Conservation (phyloP, 148 eudicot genomes). For the Persicaria tinctoria region DNA sequence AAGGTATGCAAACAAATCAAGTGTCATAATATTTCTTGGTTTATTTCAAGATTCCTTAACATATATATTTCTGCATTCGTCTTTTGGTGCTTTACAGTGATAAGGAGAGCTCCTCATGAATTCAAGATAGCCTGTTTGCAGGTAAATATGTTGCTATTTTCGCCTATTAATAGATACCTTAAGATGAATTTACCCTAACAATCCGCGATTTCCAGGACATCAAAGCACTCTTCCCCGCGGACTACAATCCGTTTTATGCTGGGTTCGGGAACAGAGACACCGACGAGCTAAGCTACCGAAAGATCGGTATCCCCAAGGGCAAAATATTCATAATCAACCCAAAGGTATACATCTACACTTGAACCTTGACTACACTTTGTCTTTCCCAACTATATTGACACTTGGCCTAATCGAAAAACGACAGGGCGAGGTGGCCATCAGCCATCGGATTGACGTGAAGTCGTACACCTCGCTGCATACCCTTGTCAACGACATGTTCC, state of each 20-base stretch:
- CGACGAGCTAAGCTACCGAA: slow-evolving; percentile 90
- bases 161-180: background rate
- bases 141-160: slow-evolving; percentile 35
- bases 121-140: slow-evolving; percentile 99
- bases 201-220: slow-evolving; percentile 57
- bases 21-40: background rate
- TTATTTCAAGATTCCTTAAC: no score
- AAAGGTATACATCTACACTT: slow-evolving; percentile 40
- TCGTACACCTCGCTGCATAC: slow-evolving; percentile 93
- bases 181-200: background rate
- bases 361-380: background rate
- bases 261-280: slow-evolving; percentile 99
- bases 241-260: slow-evolving; percentile 95
- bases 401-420: background rate
- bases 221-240: slow-evolving; percentile 88
- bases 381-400: background rate
- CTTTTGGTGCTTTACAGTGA: slow-evolving; percentile 43
- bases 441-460: slow-evolving; percentile 66
- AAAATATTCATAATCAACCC: slow-evolving; percentile 97
- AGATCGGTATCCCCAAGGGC: slow-evolving; percentile 93
- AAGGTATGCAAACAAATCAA: slow-evolving; percentile 43
- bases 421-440: slow-evolving; percentile 97
- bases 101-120: slow-evolving; percentile 98
- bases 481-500: slow-evolving; percentile 94
- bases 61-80: background rate